Conservation (phyloP, 768 basidiomycete genomes). For the Dioszegia hungarica region DNA sequence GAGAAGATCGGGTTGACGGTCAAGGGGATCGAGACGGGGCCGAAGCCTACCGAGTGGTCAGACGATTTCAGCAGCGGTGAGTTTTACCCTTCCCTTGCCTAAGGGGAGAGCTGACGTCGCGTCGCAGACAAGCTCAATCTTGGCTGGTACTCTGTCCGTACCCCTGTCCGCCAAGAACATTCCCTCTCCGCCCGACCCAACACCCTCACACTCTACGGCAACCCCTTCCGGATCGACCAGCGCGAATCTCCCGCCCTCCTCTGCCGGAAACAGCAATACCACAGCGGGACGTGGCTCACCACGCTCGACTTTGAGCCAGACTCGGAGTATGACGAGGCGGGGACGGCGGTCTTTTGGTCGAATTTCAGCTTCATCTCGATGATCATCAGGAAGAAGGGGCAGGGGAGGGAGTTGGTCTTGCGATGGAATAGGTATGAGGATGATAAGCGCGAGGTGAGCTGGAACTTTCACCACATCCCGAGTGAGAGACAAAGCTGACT, state of each 20-base stretch:
- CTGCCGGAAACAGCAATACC: conserved; percentile 21
- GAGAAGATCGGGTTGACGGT: conserved; percentile 5
- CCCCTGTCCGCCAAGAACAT: conserved; percentile 12
- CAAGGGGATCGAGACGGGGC: conserved; percentile 1
- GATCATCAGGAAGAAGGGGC: conserved; percentile 2
- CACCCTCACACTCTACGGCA: conserved; percentile 11
- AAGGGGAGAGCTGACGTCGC: not conserved
- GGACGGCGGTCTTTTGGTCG: conserved; percentile 16
- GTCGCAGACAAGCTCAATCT: conserved; percentile 1
- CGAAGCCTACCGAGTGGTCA: not conserved
- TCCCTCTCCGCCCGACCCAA: not conserved
- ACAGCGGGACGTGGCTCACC: conserved; percentile 12
- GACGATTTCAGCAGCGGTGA: conserved; percentile 7
- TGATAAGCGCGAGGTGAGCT: not conserved
- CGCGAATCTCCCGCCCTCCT: conserved; percentile 22
- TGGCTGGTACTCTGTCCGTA: conserved; percentile 31
- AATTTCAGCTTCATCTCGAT: conserved; percentile 6
- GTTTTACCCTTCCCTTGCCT: not conserved
- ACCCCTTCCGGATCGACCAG: conserved; percentile 13
- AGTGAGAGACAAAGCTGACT: not conserved
- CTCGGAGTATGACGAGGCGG: conserved; percentile 18
- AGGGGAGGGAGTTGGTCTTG: not conserved
- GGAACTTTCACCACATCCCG: too few relatives aligned
- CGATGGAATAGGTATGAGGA: conserved; percentile 3
- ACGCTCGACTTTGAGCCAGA: conserved; percentile 16